phyloP scores from a whole-genome alignment of 768 basidiomycete species.

The Boletus rubroflammeus region DNA sequence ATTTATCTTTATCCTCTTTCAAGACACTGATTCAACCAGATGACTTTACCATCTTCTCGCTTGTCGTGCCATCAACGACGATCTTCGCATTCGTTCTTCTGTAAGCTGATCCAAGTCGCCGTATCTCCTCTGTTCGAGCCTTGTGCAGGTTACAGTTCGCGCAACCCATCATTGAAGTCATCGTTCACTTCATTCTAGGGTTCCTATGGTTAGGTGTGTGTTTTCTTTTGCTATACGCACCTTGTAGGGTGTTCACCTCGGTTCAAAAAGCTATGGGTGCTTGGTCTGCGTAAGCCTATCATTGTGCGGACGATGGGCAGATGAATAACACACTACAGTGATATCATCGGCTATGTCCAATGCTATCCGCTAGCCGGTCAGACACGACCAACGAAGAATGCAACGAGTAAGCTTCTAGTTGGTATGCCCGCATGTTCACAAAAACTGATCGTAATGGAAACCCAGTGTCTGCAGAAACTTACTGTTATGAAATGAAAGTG shows the following conservation, averaged over 20 bases:
- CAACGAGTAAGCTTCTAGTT: slow-evolving; percentile 43
- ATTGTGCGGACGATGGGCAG: background rate
- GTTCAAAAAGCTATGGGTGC: slow-evolving; percentile 59
- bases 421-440: background rate
- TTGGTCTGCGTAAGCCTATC: slow-evolving; percentile 59
- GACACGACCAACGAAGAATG: slow-evolving; percentile 47
- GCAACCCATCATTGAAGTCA: slow-evolving; percentile 59
- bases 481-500: slow-evolving; percentile 78
- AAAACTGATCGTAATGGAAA: slow-evolving; percentile 3
- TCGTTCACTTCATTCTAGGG: slow-evolving; percentile 50
- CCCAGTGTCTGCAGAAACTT: slow-evolving; percentile 52
- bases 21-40: slow-evolving; percentile 35
- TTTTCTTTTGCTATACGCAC: background rate
- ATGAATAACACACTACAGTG: slow-evolving; percentile 39
- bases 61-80: slow-evolving; percentile 63
- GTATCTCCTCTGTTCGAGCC: background rate
- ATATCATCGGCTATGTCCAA: slow-evolving; percentile 63
- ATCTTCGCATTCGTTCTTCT: slow-evolving; percentile 58
- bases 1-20: slow-evolving; percentile 1
- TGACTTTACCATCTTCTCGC: slow-evolving; percentile 67
- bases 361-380: slow-evolving; percentile 50
- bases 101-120: slow-evolving; percentile 35
- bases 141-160: slow-evolving; percentile 61
- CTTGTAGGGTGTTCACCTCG: slow-evolving; percentile 5
- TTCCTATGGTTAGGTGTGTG: slow-evolving; percentile 68